Evolutionary conservation across 495 filamentous ascomycete genomes (phyloP), one percentile per base, ranked within the genome.

Genomic region (Aspergillus biplanus): DNA sequence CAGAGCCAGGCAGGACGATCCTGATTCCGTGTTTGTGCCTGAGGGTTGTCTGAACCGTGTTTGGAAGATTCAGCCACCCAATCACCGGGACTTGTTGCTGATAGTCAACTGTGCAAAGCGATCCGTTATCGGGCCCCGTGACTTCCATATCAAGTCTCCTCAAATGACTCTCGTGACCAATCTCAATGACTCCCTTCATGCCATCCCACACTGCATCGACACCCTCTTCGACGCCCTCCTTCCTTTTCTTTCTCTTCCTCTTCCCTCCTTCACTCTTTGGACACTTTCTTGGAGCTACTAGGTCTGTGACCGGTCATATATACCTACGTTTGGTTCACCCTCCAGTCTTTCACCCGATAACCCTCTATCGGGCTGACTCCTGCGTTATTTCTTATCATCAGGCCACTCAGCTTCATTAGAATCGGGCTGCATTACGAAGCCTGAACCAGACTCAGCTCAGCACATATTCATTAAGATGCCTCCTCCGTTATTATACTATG

Each of bases 401-500:
- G 33, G 33, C 39, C 16, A 33, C 15, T 33, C 53, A 16, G 35
- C 35, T 35, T 27, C 47, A 11, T 9, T 18, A 50, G 16, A n/a
- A 18, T 16, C 34, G 27, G 12, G 37, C 34, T 9, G 35, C 16
- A n/a, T 35, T 27, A 44, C 42, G 21, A 34, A 11, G 6, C 21
- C 31, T 3, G 13, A 5, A 16, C 34, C 21, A 49, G 35, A 44
- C 11, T 50, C 6, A 18, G 12, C 11, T 50, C 6, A 18, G 12
- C 3, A 33, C 33, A 54, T 6, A 55, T 33, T 42, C 56, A 44
- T 18, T 27, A 59, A 49, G 11, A 78, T 80, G 77, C 53, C 67
- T 64, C 66, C 69, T 56, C 65, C 73, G 11, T 66, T 74, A 63
- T 65, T 78, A 70, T 65, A 73, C 47, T 56, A 62, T 21, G 39